Base-by-base conservation (phyloP, 129 eudicot species). In the Pulicaria dysenterica region DNA sequence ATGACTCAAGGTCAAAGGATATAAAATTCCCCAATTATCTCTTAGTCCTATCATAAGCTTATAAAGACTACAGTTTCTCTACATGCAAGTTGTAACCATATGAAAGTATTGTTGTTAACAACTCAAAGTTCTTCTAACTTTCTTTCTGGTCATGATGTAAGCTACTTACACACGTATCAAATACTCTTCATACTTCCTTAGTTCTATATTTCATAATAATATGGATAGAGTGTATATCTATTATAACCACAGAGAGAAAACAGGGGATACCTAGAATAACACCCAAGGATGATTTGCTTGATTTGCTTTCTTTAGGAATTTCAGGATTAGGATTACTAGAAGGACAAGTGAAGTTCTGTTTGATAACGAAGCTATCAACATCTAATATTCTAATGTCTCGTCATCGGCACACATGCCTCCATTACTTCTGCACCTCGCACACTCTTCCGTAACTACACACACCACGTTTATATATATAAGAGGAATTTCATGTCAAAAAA, bases 211-310 rank as follows among this genome's bases (percentile, higher is more conserved):
- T 24, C 31, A 24, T n/a, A n/a, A 24, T 1, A 24, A 24, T 24
- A 24, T 24, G 31, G 31, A 24, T 24, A 24, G 31, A 24, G 31
- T 24, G 31, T 24, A 24, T 24, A 24, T 24, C 31, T 24, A 24
- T 24, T 24, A 24, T 50, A 14, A 50, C 14, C 31, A 13, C 19
- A 50, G 2, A n/a, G 15, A 19, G 57, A 50, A 54, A 17, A 54
- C 59, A 54, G 9, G 31, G 31, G 31, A 24, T 54, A 54, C 59
- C 59, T 54, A 54, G 59, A 54, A 54, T 17, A 15, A 54, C 36
- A 54, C 59, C 59, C 59, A 54, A 17, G 36, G 59, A 54, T 15
- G 59, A 6, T 54, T 50, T 50, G 57, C 57, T 50, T 50, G 60
- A 55, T 55, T 55, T 55, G 60, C 17, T 50, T 50, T 40, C 13